phyloP scores from a whole-genome alignment of 2,329 filamentous ascomycete species.

The Alternaria sp. region DNA sequence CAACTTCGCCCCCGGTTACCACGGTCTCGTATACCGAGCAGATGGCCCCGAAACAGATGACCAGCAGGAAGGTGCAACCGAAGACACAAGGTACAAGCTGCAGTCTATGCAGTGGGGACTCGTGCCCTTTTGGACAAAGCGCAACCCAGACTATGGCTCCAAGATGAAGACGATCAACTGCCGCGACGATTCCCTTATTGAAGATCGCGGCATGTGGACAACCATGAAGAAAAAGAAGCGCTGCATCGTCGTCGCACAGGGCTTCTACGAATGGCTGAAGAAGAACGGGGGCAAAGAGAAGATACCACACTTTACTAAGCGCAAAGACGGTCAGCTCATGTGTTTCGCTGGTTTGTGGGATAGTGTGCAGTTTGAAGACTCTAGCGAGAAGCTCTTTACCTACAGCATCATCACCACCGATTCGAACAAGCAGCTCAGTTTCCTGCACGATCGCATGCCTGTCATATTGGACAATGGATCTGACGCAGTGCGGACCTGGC shows the following conservation, averaged over 20 bases:
- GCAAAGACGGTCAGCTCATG: constrained; percentile 84
- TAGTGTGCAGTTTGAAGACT: constrained; percentile 78
- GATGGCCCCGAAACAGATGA: constrained; percentile 70
- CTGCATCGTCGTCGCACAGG: constrained; percentile 87
- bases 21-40: constrained; percentile 86
- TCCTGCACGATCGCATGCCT: constrained; percentile 95
- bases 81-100: constrained; percentile 74
- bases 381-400: constrained; percentile 77
- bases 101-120: constrained; percentile 97
- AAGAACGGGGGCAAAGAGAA: constrained; percentile 79
- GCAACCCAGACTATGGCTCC: constrained; percentile 77
- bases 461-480: constrained; percentile 85
- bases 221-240: constrained; percentile 89
- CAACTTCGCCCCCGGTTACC: constrained; percentile 90
- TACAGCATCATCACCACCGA: constrained; percentile 95
- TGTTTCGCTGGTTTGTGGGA: constrained; percentile 94
- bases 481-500: constrained; percentile 74
- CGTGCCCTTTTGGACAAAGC: constrained; percentile 92
- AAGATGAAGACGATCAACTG: constrained; percentile 95
- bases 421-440: constrained; percentile 82
- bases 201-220: constrained; percentile 86
- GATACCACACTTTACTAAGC: constrained; percentile 82
- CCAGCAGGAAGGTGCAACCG: constrained; percentile 29
- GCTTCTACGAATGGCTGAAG: constrained; percentile 97
- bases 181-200: constrained; percentile 82